A percentile compares a stretch with the other conserved stretches of the same genome.
Conservation (phyloP, 345 rosid genomes). For the Citrus maxima region DNA sequence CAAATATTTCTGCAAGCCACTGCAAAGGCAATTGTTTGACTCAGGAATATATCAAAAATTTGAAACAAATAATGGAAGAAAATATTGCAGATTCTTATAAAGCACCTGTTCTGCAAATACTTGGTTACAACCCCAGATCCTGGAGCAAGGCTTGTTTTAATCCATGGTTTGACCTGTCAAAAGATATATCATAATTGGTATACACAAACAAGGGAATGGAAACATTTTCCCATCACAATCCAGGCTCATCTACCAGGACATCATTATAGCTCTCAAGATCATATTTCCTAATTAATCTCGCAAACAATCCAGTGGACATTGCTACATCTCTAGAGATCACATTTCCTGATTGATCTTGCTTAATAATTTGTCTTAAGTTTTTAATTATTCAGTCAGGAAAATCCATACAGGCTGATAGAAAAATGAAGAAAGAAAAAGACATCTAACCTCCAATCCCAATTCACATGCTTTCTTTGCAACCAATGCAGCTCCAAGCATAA, state of each 20-base stretch:
- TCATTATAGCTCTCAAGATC: neutral
- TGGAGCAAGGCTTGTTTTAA: constrained; percentile 92
- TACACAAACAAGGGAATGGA: neutral
- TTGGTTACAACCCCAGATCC: constrained; percentile 97
- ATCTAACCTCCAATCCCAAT: constrained; percentile 70
- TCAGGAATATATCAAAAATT: constrained; percentile 14
- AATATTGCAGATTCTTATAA: neutral
- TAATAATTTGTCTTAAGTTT: neutral
- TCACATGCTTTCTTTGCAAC: constrained; percentile 96
- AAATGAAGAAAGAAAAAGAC: constrained; percentile 16
- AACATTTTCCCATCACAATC: neutral
- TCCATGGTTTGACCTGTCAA: constrained; percentile 83
- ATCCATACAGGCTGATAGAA: neutral
- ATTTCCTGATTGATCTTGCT: neutral
- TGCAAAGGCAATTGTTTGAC: constrained; percentile 19
- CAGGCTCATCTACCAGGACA: neutral
- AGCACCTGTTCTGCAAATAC: constrained; percentile 67
- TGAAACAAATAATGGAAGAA: neutral
- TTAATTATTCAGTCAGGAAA: neutral
- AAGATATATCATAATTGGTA: neutral
- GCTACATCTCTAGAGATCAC: neutral
- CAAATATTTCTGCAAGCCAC: constrained; percentile 79
- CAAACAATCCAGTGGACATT: too few species aligned
- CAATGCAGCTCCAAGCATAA: constrained; percentile 95
- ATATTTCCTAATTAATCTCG: neutral